These are phyloP conservation scores for Jackrogersella multiformis DNA, from an alignment of 495 filamentous ascomycete genomes.

Conservation along the genomic window DNA sequence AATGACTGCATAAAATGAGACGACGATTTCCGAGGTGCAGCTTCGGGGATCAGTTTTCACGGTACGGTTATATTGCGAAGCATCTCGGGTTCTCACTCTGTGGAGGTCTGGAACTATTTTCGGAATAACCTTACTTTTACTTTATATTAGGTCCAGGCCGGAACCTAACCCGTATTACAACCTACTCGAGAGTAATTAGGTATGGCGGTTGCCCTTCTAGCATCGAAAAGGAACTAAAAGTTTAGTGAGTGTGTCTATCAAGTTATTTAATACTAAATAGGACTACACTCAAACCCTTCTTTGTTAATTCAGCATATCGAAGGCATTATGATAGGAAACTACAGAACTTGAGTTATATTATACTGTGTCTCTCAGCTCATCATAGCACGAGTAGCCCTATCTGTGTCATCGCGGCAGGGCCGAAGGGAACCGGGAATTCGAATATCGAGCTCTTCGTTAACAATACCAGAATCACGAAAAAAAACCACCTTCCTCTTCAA, in stretches of 20 bases:
- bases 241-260: background rate
- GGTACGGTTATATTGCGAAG: slow-evolving; percentile 38
- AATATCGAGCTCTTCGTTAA: slow-evolving; percentile 20
- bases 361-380: background rate
- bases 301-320: background rate
- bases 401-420: slow-evolving; percentile 6
- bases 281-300: background rate
- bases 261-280: background rate
- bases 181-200: slow-evolving; percentile 8
- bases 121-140: slow-evolving; percentile 34
- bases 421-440: slow-evolving; percentile 11
- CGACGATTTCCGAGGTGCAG: slow-evolving; percentile 28
- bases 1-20: slow-evolving; percentile 19
- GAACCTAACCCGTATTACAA: slow-evolving; percentile 16
- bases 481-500: slow-evolving; percentile 44
- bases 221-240: background rate
- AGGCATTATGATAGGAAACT: background rate
- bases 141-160: slow-evolving; percentile 33
- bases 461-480: slow-evolving; percentile 7
- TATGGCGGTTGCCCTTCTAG: background rate
- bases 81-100: slow-evolving; percentile 5
- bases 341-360: background rate
- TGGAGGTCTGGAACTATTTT: slow-evolving; percentile 28
- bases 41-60: slow-evolving; percentile 28
- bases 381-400: background rate